Evolutionary conservation across 202 grass and related monocot genomes (phyloP), one percentile per base, ranked within the genome.

Genomic region (Thinopyrum obtusiflorum): DNA sequence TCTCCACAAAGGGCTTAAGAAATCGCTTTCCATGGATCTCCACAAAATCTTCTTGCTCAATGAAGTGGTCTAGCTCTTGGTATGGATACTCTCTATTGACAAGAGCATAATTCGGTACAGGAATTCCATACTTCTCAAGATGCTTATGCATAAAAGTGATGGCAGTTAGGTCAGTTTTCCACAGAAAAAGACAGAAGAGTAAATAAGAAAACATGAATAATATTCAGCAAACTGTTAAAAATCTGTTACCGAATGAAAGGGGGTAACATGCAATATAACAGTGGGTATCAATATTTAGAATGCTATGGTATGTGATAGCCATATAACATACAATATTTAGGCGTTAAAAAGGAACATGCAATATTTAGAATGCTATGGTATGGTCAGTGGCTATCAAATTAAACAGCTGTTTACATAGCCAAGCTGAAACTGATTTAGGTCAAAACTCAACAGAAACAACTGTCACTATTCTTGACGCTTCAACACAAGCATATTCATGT

Each of bases 1-100:
- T 99, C 90, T 99, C 97, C 90, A 99, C 97, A 82, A 99, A 99
- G 64, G 97, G 97, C 83, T 99, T 99, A 77, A 77, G 80, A 88
- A 99, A 99, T 17, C 92, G 87, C 32, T 93, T 96, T n/a, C 97
- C 93, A 73, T 91, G 93, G 84, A 99, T 89, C 89, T 99, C 97
- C 39, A 99, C 93, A 85, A 92, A 97, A 93, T 99, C 97, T 86
- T 99, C 97, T 97, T 99, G 93, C 90, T 99, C 97, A 49, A 91
- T 83, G 63, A 99, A 99, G 57, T 94, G 91, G 25, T 99, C 93
- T 83, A 99, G 86, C 66, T 97, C 97, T 94, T 99, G 93, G 83
- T 92, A 87, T 65, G 93, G 97, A 92, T 93, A 94, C 79, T 99
- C 93, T 89, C 97, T 97, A 76, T 92, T 92, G 63, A 97, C 92